Evolutionary conservation across 306 rosid species (phyloP).

Genomic region (Malus sylvestris): DNA sequence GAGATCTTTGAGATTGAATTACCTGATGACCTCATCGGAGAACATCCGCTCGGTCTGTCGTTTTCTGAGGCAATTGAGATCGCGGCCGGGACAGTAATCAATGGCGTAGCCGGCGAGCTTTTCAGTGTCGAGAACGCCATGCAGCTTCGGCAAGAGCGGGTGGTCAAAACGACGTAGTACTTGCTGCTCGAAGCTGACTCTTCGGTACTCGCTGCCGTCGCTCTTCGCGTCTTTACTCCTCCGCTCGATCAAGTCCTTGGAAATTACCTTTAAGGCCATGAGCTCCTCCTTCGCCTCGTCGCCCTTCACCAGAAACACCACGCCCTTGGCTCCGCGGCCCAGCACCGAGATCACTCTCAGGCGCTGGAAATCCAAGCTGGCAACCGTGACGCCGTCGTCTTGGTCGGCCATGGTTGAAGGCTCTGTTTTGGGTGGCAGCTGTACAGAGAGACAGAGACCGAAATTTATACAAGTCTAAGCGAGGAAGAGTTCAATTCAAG

Average conservation of each 20-base stretch:
- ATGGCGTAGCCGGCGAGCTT: slow-evolving; percentile 58
- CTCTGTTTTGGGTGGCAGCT: not conserved
- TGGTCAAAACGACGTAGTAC: slow-evolving; percentile 58
- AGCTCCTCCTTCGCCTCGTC: slow-evolving; percentile 15
- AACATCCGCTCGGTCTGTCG: slow-evolving; percentile 65
- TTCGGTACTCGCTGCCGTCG: slow-evolving; percentile 28
- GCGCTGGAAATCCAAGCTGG: slow-evolving; percentile 33
- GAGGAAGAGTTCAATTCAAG: slow-evolving; percentile 2
- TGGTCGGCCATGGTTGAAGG: slow-evolving; percentile 24
- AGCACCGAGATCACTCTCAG: slow-evolving; percentile 55
- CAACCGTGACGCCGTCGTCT: not conserved
- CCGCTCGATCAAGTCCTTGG: slow-evolving; percentile 46
- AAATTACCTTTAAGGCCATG: slow-evolving; percentile 67
- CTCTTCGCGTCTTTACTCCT: slow-evolving; percentile 16
- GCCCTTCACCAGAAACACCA: slow-evolving; percentile 54
- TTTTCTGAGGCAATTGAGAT: slow-evolving; percentile 49
- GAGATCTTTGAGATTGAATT: not conserved
- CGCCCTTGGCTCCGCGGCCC: slow-evolving; percentile 97
- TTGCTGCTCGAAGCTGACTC: slow-evolving; percentile 66
- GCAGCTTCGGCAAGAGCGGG: slow-evolving; percentile 58
- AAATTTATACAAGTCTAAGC: slow-evolving; percentile 7
- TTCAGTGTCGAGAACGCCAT: slow-evolving; percentile 52
- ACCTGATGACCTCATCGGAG: slow-evolving; percentile 74
- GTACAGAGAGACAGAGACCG: not conserved
- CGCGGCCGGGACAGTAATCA: slow-evolving; percentile 80